Percentiles rank a stretch among this genome's conserved stretches.
Conservation (phyloP, 257 asterid genomes). For the Fraxinus cuspidata region DNA sequence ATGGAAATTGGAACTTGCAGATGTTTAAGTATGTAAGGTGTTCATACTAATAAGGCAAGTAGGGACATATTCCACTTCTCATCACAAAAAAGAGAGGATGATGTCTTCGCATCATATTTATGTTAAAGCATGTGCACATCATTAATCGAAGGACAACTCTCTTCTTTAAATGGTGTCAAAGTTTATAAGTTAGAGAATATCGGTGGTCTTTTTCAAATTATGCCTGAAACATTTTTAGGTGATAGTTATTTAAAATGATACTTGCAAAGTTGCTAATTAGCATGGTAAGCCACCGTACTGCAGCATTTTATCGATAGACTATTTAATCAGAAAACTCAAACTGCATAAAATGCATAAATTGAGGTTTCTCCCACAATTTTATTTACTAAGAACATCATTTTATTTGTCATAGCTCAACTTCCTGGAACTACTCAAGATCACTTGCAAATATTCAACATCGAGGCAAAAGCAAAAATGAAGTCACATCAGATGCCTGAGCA, state of each 20-base stretch:
- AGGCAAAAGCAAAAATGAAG: constrained; percentile 89
- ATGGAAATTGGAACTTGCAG: constrained; percentile 7
- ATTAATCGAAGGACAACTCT: constrained; percentile 5
- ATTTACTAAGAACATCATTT: constrained; percentile 32
- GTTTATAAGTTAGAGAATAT: constrained; percentile 13
- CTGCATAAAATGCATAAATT: not conserved
- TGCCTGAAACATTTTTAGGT: constrained; percentile 14
- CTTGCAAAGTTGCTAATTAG: constrained; percentile 1
- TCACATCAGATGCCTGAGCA: constrained; percentile 99
- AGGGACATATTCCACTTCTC: not conserved
- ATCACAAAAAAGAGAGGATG: not conserved
- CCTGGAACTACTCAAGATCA: constrained; percentile 96
- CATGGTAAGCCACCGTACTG: not conserved
- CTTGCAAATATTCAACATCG: constrained; percentile 96
- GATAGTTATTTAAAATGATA: not conserved
- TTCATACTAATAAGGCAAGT: not conserved
- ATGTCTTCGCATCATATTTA: not conserved
- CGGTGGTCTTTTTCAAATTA: not conserved
- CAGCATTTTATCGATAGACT: not conserved
- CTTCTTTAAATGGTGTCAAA: not conserved
- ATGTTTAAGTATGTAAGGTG: not conserved
- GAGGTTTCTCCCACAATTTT: constrained; percentile 13
- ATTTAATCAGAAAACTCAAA: not conserved
- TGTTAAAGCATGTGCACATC: constrained; percentile 9
- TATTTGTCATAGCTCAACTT: constrained; percentile 80